Evolutionary conservation across 345 rosid species (phyloP), one percentile per base, ranked within the genome.

Genomic region (Moringa oleifera): DNA sequence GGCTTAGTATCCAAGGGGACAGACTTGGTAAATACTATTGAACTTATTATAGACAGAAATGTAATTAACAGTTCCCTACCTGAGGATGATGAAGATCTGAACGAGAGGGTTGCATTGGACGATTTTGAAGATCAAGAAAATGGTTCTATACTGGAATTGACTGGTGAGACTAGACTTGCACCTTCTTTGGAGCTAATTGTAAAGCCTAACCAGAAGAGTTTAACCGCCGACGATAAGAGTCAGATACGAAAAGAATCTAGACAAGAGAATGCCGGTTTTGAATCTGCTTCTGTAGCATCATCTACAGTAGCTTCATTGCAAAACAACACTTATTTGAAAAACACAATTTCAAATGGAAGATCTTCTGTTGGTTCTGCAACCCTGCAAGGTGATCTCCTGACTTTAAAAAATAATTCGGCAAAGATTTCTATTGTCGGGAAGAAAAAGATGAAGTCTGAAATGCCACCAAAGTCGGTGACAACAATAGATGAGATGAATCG

Each of bases 401-500:
- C 58, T 71, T 69, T 62, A 15, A 68, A 61, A 63, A 80, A 57
- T 62, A 67, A 19, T 53, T 75, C 80, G 18, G 61, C 67, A 21
- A 7, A 52, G 47, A 60, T 62, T 57, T 33, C 20, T 56, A 65
- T 61, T 56, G 63, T 64, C 15, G 70, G 62, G 65, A 85, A 68
- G 75, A 91, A 80, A 71, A 77, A 73, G 72, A 71, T 79, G 89
- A 76, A 73, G 65, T 80, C 78, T 62, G 73, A 85, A 20, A 69
- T 89, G 84, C 96, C 96, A 62, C 96, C 96, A 59, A 84, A 84
- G 63, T 79, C 87, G 53, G 77, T 89, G 54, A 89, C 91, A 49
- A 71, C 81, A 20, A 68, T 87, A 55, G 77, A 77, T 41, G 87
- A 84, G 80, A 92, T 92, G 96, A 74, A 85, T 64, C 75, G 19